A percentile compares a stretch with the other conserved stretches of the same genome.
Evolutionary conservation across 345 rosid genomes (phyloP).

Genomic region (Camelina neglecta): DNA sequence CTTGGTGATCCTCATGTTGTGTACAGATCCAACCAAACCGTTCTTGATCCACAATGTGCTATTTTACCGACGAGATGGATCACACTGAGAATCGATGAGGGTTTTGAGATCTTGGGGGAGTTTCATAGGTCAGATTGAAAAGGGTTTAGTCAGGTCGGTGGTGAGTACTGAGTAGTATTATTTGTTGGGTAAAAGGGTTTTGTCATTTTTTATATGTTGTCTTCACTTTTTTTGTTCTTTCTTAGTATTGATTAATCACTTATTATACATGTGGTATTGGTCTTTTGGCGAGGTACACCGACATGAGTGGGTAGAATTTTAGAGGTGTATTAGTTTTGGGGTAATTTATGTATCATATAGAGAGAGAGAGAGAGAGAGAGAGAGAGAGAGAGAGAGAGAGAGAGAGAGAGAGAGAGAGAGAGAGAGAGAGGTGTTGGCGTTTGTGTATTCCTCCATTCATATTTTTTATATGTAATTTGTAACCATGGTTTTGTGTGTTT

Average conservation of each 20-base stretch:
- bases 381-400: constrained; percentile 21
- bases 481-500: not conserved
- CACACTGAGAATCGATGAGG: constrained; percentile 43
- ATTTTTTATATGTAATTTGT: constrained; percentile 5
- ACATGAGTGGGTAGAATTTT: constrained; percentile 7
- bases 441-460: not conserved
- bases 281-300: constrained; percentile 1
- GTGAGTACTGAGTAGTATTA: constrained; percentile 46
- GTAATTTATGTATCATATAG: constrained; percentile 29
- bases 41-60: constrained; percentile 38
- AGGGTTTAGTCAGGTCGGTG: constrained; percentile 38
- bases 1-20: constrained; percentile 49
- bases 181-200: constrained; percentile 33
- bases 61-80: constrained; percentile 33
- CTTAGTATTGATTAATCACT: constrained; percentile 19
- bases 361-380: constrained; percentile 21
- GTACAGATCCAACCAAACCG: constrained; percentile 56
- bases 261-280: constrained; percentile 19
- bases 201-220: constrained; percentile 11
- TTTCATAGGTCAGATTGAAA: constrained; percentile 7
- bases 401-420: constrained; percentile 10
- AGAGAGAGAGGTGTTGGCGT: constrained; percentile 18
- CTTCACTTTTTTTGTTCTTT: not conserved
- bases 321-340: constrained; percentile 19
- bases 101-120: constrained; percentile 42